Evolutionary conservation across 495 filamentous ascomycete genomes (phyloP).

Genomic region (Talaromyces liani): DNA sequence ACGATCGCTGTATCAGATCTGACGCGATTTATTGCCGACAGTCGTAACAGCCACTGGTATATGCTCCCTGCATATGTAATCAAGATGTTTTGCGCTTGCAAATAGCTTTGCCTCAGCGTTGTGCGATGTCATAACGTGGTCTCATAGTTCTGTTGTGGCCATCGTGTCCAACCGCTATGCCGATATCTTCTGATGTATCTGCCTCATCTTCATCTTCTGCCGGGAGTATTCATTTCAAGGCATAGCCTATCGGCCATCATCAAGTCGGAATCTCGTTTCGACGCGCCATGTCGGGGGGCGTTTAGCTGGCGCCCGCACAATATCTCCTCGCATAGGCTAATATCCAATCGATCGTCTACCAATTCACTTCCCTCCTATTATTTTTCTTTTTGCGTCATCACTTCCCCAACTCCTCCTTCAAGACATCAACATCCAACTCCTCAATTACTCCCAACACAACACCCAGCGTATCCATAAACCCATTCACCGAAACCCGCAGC

Average conservation of each 20-base stretch:
- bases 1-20: background rate
- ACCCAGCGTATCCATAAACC: slow-evolving; percentile 88
- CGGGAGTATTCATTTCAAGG: background rate
- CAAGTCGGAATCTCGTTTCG: background rate
- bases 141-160: background rate
- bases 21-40: background rate
- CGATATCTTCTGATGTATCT: background rate
- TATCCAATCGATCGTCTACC: background rate
- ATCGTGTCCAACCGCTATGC: background rate
- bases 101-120: background rate
- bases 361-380: background rate
- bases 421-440: slow-evolving; percentile 80
- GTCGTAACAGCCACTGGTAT: background rate
- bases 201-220: background rate
- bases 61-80: background rate
- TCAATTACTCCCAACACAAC: slow-evolving; percentile 81
- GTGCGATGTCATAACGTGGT: background rate
- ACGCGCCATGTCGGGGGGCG: background rate
- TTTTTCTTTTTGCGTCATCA: background rate
- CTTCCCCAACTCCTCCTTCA: slow-evolving; percentile 25
- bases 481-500: slow-evolving; percentile 94
- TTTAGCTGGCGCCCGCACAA: background rate
- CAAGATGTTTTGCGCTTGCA: background rate
- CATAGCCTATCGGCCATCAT: background rate
- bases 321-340: background rate